These are phyloP conservation scores for Wickerhamiella galacta DNA, from an alignment of 805 yeast genomes.

Conservation along the genomic window DNA sequence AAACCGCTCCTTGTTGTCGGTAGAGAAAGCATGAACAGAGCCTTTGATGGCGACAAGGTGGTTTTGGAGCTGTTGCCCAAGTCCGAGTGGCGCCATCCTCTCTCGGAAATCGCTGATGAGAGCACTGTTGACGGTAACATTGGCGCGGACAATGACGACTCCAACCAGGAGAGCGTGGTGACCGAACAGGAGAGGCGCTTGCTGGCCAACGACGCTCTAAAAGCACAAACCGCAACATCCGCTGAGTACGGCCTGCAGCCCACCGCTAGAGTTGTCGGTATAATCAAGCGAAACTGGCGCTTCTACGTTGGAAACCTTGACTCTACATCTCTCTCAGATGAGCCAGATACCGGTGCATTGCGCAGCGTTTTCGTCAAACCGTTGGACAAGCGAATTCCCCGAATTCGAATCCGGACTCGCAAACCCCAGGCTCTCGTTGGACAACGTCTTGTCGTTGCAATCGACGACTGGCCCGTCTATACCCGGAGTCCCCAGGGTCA, in stretches of 20 bases:
- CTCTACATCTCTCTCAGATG: conserved; percentile 43
- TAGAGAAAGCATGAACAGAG: conserved; percentile 69
- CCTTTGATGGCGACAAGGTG: conserved; percentile 83
- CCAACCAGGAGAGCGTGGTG: conserved; percentile 31
- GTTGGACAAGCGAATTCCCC: conserved; percentile 81
- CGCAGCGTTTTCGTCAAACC: conserved; percentile 69
- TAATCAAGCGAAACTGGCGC: conserved; percentile 85
- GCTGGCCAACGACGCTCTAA: conserved; percentile 61
- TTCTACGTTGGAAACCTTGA: conserved; percentile 80
- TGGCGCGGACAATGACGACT: conserved; percentile 29
- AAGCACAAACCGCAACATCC: conserved; percentile 19
- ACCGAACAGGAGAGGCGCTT: conserved; percentile 56
- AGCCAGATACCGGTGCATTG: conserved; percentile 44
- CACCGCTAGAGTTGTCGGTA: conserved; percentile 85
- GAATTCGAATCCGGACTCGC: conserved; percentile 72
- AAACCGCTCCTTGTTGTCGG: conserved; percentile 75
- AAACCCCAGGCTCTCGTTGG: conserved; percentile 71
- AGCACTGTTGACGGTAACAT: conserved; percentile 40
- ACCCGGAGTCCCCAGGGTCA: conserved; percentile 90
- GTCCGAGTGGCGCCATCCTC: conserved; percentile 74
- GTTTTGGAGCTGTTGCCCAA: conserved; percentile 80
- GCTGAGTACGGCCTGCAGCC: conserved; percentile 49
- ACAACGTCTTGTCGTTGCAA: conserved; percentile 77
- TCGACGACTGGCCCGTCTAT: conserved; percentile 80
- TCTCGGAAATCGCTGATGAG: conserved; percentile 64